Conservation (phyloP, 1,284 basidiomycete genomes). For the Fomitopsis betulina region DNA sequence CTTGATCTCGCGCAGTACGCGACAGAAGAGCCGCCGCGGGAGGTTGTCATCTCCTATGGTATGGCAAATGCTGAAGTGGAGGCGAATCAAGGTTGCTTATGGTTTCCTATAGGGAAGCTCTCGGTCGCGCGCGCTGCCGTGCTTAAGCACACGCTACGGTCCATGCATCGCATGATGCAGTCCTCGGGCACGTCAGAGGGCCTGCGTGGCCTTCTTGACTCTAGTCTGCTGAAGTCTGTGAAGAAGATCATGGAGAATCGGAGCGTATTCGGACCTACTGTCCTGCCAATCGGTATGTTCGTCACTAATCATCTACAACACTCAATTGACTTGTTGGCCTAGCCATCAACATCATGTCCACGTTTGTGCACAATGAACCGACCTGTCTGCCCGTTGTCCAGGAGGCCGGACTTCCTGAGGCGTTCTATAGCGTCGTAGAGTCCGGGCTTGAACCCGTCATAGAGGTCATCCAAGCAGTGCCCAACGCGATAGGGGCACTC, state of each 20-base stretch:
- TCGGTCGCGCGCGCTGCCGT: slow-evolving; percentile 67
- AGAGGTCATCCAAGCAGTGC: slow-evolving; percentile 89
- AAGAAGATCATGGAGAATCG: slow-evolving; percentile 87
- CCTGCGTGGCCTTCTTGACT: slow-evolving; percentile 91
- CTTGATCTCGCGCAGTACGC: slow-evolving; percentile 58
- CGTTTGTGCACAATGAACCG: slow-evolving; percentile 98
- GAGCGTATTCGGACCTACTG: slow-evolving; percentile 80
- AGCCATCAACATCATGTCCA: slow-evolving; percentile 97
- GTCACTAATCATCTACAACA: not conserved
- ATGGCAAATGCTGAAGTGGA: slow-evolving; percentile 15
- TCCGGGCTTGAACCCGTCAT: slow-evolving; percentile 82
- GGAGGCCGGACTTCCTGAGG: slow-evolving; percentile 87
- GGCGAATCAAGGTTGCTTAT: not conserved
- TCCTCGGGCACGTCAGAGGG: slow-evolving; percentile 93
- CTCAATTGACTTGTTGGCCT: slow-evolving; percentile 2
- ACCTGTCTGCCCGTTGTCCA: slow-evolving; percentile 92
- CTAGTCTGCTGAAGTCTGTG: slow-evolving; percentile 81
- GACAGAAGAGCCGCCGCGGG: slow-evolving; percentile 37
- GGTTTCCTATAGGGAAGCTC: slow-evolving; percentile 39
- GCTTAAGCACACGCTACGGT: slow-evolving; percentile 89
- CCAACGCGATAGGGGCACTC: slow-evolving; percentile 94
- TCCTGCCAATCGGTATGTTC: slow-evolving; percentile 73
- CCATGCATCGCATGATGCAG: slow-evolving; percentile 96
- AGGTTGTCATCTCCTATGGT: slow-evolving; percentile 56
- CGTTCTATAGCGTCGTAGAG: slow-evolving; percentile 86